Evolutionary conservation across 2,329 filamentous ascomycete species (phyloP), one percentile per base, ranked within the genome.

Genomic region (Phialophora tarda): DNA sequence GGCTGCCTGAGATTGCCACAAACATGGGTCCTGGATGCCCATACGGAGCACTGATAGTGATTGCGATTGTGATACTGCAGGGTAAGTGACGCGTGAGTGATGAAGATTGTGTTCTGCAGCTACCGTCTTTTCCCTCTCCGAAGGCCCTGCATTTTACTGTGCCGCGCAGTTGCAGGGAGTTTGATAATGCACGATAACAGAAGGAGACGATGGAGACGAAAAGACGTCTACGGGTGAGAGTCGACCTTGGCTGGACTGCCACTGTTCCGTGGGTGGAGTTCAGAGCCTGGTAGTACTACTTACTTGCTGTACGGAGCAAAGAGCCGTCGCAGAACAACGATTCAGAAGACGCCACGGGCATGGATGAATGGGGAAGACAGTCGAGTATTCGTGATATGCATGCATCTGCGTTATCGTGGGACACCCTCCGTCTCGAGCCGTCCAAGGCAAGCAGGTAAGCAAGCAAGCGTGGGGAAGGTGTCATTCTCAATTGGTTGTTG

Each of bases 141-240:
- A 21, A 34, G 24, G 5, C 53, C 28, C 53, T 55, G 53, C 53
- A 55, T 55, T 55, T 17, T 0, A 10, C 53, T 55, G 53, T 21
- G 24, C 53, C 53, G 17, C 53, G 28, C 28, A 55, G 14, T 14
- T 21, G 28, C 28, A 55, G 24, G 53, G 53, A 24, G 26, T 21
- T 34, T 30, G 53, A 55, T 34, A 30, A 34, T 32, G 53, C 26
- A 24, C 21, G 48, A 53, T 53, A 53, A 53, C 48, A 53, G 26
- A 26, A 44, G 48, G 4, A 7, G 56, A 24, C 28, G 32, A 32
- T 10, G 30, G 30, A 11, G 30, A 11, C 10, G 30, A 10, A 41
- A 44, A 26, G 34, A 38, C 32, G 41, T 44, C 26, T n/a, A 24
- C 32, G 41, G 58, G 41, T 28, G 58, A 60, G 58, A 60, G 58